Conservation (phyloP, 805 yeast genomes). For the Dipodascus geniculatus region DNA sequence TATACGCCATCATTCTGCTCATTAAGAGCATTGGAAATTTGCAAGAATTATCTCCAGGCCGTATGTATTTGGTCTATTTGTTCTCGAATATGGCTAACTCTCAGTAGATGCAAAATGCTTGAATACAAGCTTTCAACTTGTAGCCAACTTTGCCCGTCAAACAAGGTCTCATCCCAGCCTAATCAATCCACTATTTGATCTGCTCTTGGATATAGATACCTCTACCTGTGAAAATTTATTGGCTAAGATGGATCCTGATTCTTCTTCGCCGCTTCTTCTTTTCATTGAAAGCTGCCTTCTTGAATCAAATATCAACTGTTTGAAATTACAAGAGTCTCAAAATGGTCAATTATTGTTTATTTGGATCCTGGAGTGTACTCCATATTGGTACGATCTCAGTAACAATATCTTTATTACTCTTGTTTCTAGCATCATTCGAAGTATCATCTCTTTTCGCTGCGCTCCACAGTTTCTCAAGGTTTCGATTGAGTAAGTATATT, state of each 20-base stretch:
- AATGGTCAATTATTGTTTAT: constrained; percentile 5
- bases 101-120: constrained; percentile 6
- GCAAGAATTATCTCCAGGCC: too few relatives aligned
- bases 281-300: background rate
- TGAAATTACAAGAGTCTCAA: background rate
- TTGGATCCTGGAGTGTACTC: background rate
- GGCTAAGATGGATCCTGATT: background rate
- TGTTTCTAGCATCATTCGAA: background rate
- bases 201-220: background rate
- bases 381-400: constrained; percentile 9
- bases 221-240: background rate
- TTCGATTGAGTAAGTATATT: background rate
- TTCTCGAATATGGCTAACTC: too few relatives aligned
- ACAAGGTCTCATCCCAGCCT: background rate
- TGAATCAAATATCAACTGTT: background rate
- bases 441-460: constrained; percentile 2
- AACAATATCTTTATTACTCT: background rate
- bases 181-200: background rate
- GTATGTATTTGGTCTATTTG: too few relatives aligned
- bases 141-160: constrained; percentile 8
- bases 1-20: background rate
- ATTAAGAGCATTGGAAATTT: too few relatives aligned
- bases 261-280: background rate
- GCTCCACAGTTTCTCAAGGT: background rate
- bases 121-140: constrained; percentile 4